Evolutionary conservation across 164 flowering plant genomes (phyloP), one percentile per base, ranked within the genome.

Genomic region (Vitis riparia): DNA sequence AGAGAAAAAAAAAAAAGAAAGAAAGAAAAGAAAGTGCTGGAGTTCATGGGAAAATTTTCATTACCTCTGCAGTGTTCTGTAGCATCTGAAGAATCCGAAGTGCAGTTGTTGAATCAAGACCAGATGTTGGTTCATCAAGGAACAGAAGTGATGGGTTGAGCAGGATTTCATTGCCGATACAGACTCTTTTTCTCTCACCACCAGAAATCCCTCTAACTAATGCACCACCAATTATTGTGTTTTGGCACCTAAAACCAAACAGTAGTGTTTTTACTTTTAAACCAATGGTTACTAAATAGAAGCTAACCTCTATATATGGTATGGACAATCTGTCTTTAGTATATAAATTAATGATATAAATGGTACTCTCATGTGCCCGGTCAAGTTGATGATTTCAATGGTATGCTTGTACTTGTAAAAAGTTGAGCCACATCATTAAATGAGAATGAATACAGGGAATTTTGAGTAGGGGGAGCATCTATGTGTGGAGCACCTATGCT

Each of bases 141-240:
- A 80, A 68, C 11, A 80, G 76, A 57, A 80, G 73, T 5, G 75
- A 73, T 47, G 78, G 82, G 57, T 73, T 74, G 23, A 76, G 75
- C n/a, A 75, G 55, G 55, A 79, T 72, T 60, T 79, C 81, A 48
- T 69, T 70, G 30, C 84, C 82, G 11, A 83, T 80, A 29, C 82
- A 75, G 8, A 83, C 82, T 50, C 86, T 74, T 71, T 80, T 80
- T 37, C 86, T 80, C 65, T 80, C 82, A 1, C 84, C 86, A 12
- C 84, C 84, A n/a, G 86, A 83, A 55, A 83, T 60, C 16, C 86
- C 86, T 52, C 80, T 73, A 52, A 76, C 62, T 53, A 65, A 62
- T 63, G 68, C 29, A 1, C 83, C 80, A 15, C 81, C 79, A 58
- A 79, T 62, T 48, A 72, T 19, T 56, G 76, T 75, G 29, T 78